Base-by-base conservation (phyloP, 2,329 filamentous ascomycete genomes). In the Stagonosporopsis tanaceti region DNA sequence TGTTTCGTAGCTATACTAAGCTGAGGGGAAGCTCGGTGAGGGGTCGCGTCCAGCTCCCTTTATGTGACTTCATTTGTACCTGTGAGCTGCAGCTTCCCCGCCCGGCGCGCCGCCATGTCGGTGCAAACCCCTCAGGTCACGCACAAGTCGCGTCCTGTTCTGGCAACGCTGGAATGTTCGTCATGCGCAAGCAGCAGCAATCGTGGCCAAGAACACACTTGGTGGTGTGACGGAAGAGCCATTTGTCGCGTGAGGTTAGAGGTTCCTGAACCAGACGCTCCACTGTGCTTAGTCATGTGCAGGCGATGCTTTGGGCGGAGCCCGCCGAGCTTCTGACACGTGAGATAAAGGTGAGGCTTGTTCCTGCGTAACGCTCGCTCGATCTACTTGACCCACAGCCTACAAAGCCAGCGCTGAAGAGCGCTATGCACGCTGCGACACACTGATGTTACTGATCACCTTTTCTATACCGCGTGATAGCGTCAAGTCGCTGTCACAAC, bases 61-160 rank as follows among this genome's bases (percentile, higher is more conserved):
- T 74, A 74, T 69, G 67, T 74, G 70, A 72, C 64, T 65, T 72
- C 71, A 73, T 73, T 68, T 59, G 62, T 64, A 60, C 60, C 60
- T 63, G 62, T 58, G 34, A 38, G 47, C 47, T 64, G 61, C 54
- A 51, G 47, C 50, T 53, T 67, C 67, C 65, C 67, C 65, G 65
- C 67, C 60, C 67, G 63, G 42, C 42, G 63, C 57, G 62, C 53
- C 57, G 55, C 57, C 37, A 47, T 38, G 44, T 39, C 48, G 51
- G 57, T 46, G 47, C 44, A 60, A 62, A 59, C 56, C 52, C 39
- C 64, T 67, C 68, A 69, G 64, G 64, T 73, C 71, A 74, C 68
- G 67, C 67, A 69, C 66, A 66, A 64, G 65, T 60, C 61, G 61
- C 60, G n/a, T 12, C 51, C 47, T 7, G 30, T 41, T 46, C 30